These are phyloP conservation scores for Gloeopeniophorella convolvens DNA, from an alignment of 768 basidiomycete species.

Conservation along the genomic window DNA sequence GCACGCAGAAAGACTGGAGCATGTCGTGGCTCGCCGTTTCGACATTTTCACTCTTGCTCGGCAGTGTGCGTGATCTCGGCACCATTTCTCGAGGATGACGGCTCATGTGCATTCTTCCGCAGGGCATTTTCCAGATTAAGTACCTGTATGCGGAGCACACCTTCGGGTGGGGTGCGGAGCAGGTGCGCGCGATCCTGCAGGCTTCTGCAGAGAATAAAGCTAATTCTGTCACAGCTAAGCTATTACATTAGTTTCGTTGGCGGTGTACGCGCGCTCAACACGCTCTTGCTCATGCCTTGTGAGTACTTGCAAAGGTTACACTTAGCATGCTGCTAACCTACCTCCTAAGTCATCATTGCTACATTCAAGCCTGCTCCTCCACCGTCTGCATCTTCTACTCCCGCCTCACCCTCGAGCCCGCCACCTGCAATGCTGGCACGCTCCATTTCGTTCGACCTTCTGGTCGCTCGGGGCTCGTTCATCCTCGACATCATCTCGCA, in stretches of 20 bases:
- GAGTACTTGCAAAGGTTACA: constrained; percentile 24
- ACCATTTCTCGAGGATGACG: neutral
- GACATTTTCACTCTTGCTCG: constrained; percentile 57
- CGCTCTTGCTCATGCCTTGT: constrained; percentile 67
- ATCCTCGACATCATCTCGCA: constrained; percentile 64
- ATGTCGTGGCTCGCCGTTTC: constrained; percentile 61
- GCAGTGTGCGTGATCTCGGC: constrained; percentile 42
- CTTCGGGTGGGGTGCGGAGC: constrained; percentile 59
- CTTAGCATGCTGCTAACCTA: constrained; percentile 25
- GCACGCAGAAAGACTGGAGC: constrained; percentile 51
- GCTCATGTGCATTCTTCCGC: neutral
- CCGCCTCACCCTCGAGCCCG: constrained; percentile 28
- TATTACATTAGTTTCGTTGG: constrained; percentile 72
- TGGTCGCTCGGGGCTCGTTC: constrained; percentile 57
- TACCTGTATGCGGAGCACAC: constrained; percentile 73
- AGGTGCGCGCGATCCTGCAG: constrained; percentile 30
- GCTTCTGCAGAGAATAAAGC: neutral
- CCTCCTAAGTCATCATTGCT: constrained; percentile 50
- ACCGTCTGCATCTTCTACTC: constrained; percentile 4
- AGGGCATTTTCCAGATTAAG: constrained; percentile 70
- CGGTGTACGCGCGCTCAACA: constrained; percentile 53
- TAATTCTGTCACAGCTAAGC: constrained; percentile 40
- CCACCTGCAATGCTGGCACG: constrained; percentile 45
- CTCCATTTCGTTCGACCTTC: constrained; percentile 64
- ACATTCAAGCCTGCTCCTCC: constrained; percentile 46